Evolutionary conservation across 2,329 filamentous ascomycete species (phyloP).

Genomic region (Fusarium incarnatum): DNA sequence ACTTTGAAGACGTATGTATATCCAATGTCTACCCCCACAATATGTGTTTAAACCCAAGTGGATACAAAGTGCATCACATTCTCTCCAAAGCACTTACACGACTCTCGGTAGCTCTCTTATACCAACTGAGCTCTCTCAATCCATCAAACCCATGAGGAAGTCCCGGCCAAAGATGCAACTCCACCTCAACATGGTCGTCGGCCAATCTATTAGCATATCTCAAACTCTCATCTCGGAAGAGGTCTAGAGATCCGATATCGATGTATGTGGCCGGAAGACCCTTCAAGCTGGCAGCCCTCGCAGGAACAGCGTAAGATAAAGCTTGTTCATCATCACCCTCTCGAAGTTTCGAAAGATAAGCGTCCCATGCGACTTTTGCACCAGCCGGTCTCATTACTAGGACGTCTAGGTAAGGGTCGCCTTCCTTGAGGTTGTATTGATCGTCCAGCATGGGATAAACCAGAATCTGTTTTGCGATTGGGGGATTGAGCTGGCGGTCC

Average conservation of each 20-base stretch:
- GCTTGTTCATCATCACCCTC: slow-evolving; percentile 6
- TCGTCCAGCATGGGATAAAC: slow-evolving; percentile 37
- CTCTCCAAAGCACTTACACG: slow-evolving; percentile 11
- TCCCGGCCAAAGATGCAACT: slow-evolving; percentile 56
- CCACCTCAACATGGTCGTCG: slow-evolving; percentile 39
- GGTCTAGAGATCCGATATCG: slow-evolving; percentile 54
- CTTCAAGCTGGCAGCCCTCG: slow-evolving; percentile 36
- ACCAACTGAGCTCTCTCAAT: slow-evolving; percentile 14
- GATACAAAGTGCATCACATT: background rate
- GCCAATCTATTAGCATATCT: slow-evolving; percentile 10
- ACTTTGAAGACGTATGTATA: no score
- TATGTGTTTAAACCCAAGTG: background rate
- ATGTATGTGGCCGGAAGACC: slow-evolving; percentile 54
- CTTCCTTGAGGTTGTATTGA: background rate
- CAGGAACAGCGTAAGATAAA: slow-evolving; percentile 41
- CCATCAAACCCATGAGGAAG: slow-evolving; percentile 54
- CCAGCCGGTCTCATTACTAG: slow-evolving; percentile 35
- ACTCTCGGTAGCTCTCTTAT: slow-evolving; percentile 2
- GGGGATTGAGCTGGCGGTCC: slow-evolving; percentile 7
- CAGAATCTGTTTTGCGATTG: slow-evolving; percentile 16
- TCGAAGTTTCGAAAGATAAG: slow-evolving; percentile 12
- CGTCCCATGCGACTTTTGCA: slow-evolving; percentile 43
- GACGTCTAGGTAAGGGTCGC: slow-evolving; percentile 11
- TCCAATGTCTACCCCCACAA: no score
- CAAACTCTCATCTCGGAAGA: slow-evolving; percentile 47